A percentile compares a stretch with the other conserved stretches of the same genome.
phyloP scores from a whole-genome alignment of 2,329 filamentous ascomycete species.

The Cladorrhinum sp. region DNA sequence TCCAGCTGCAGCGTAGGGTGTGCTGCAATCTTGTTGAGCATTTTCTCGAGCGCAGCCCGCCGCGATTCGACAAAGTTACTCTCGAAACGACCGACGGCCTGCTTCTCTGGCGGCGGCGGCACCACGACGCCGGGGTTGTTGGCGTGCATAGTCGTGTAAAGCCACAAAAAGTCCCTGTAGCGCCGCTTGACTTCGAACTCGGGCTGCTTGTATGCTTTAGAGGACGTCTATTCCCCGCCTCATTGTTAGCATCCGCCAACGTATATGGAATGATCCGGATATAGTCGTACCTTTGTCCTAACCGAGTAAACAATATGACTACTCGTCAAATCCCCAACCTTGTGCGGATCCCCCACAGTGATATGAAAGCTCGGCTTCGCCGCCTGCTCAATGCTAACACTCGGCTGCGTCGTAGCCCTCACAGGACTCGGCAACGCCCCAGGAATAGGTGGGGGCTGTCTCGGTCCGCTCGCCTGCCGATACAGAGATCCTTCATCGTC shows the following conservation, averaged over 20 bases:
- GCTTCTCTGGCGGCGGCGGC: conserved; percentile 94
- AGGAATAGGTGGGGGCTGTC: conserved; percentile 65
- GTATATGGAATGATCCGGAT: not conserved
- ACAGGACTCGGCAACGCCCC: conserved; percentile 52
- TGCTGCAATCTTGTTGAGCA: conserved; percentile 92
- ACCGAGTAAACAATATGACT: conserved; percentile 98
- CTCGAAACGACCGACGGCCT: conserved; percentile 93
- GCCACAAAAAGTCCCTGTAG: conserved; percentile 96
- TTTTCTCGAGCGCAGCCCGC: conserved; percentile 87
- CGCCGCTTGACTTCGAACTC: conserved; percentile 92
- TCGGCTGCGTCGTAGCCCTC: conserved; percentile 61
- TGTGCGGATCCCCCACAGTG: conserved; percentile 91
- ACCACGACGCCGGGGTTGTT: conserved; percentile 96
- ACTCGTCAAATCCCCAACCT: conserved; percentile 93
- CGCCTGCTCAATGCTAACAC: conserved; percentile 87
- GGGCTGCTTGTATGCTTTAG: conserved; percentile 88
- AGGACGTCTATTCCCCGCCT: conserved; percentile 67
- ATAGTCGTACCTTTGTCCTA: conserved; percentile 69
- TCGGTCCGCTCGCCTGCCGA: conserved; percentile 47
- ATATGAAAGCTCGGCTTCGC: conserved; percentile 90
- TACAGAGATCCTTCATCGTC: conserved; percentile 55
- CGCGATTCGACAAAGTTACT: conserved; percentile 94
- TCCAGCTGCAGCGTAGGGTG: conserved; percentile 92
- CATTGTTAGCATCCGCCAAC: not conserved
- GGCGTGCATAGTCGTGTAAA: conserved; percentile 89